phyloP scores from a whole-genome alignment of 306 rosid species.

The Quercus alba region DNA sequence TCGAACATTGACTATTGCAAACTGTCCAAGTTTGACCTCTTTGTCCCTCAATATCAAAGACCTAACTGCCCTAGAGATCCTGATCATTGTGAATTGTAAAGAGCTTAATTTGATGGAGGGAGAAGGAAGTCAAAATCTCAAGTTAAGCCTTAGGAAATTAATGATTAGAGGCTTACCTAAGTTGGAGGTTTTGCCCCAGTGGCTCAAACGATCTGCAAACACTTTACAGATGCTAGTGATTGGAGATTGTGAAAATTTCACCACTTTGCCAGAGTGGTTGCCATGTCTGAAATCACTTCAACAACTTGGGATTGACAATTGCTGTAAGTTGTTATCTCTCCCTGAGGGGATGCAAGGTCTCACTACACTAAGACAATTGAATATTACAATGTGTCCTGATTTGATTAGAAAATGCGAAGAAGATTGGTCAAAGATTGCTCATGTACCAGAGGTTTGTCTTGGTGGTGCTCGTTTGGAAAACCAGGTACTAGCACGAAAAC shows the following conservation, averaged over 20 bases:
- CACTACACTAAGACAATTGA: background rate
- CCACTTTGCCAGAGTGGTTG: conserved; percentile 29
- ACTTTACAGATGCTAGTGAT: background rate
- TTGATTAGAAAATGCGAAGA: background rate
- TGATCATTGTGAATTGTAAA: background rate
- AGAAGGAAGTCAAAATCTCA: background rate
- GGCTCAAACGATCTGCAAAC: conserved; percentile 22
- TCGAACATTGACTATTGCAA: background rate
- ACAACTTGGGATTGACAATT: background rate
- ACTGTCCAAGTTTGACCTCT: conserved; percentile 7
- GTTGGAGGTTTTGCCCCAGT: conserved; percentile 14
- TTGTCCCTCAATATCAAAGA: conserved; percentile 15
- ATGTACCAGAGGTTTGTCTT: background rate
- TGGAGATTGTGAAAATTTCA: background rate
- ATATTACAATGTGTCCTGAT: background rate
- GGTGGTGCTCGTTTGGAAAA: too few species aligned
- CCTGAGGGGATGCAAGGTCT: background rate
- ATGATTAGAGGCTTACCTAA: background rate
- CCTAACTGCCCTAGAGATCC: conserved; percentile 16
- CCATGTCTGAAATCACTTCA: background rate
- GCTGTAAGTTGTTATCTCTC: conserved; percentile 17
- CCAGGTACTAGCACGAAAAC: too few species aligned
- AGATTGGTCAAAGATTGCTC: background rate
- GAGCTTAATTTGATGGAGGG: conserved; percentile 3
- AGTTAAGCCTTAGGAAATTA: background rate